Evolutionary conservation across 148 eudicot genomes (phyloP).

Genomic region (Camellia granthamiana): DNA sequence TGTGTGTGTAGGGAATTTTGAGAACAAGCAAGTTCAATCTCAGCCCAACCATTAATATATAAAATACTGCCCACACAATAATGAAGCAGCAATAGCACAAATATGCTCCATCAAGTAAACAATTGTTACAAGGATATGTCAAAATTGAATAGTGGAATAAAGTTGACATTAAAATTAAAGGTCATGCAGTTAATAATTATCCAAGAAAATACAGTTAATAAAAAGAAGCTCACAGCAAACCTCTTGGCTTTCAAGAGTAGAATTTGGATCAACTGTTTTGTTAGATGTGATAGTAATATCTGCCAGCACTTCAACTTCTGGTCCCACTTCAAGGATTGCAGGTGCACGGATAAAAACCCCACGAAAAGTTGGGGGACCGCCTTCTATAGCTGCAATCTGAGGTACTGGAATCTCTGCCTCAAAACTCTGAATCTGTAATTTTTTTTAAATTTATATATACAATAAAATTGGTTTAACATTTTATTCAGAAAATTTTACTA

Average conservation of each 20-base stretch:
- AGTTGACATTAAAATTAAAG: not conserved
- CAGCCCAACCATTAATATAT: not conserved
- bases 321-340: constrained; percentile 84
- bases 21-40: too few relatives aligned
- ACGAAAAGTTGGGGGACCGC: constrained; percentile 77
- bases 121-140: not conserved
- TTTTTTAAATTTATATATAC: not conserved
- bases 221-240: constrained; percentile 33
- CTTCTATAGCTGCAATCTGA: constrained; percentile 68
- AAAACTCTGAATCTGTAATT: constrained; percentile 79
- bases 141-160: not conserved
- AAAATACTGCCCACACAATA: not conserved
- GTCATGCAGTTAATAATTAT: not conserved
- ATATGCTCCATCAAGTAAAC: not conserved
- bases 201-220: not conserved
- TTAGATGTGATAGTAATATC: constrained; percentile 53
- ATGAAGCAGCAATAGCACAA: not conserved
- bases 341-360: constrained; percentile 95
- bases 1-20: too few relatives aligned
- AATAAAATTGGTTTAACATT: too few relatives aligned
- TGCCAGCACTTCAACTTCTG: constrained; percentile 86
- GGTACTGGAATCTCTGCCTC: constrained; percentile 85
- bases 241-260: constrained; percentile 47
- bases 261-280: constrained; percentile 25
- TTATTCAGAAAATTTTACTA: not conserved